Base-by-base conservation (phyloP, 176 grass and related monocot species). In the Neostapfia colusana region DNA sequence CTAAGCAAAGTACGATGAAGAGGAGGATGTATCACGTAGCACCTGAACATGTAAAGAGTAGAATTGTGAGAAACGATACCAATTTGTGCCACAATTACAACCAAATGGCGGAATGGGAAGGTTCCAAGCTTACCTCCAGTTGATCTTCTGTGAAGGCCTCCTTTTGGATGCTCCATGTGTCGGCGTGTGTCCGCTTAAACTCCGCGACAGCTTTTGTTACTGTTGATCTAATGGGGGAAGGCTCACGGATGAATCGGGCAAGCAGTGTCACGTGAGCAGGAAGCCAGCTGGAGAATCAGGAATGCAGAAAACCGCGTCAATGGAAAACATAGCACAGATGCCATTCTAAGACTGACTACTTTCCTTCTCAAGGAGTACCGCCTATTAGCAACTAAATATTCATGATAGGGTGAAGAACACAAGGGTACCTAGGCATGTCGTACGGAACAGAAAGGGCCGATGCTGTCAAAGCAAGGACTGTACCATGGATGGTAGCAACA, bases 121-220 rank as follows among this genome's bases (percentile, higher is more conserved):
- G 26, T 38, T 61, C 54, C 13, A 18, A 48, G 65, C 81, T 91
- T 94, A 72, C 95, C 95, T 98, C 91, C 26, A 98, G 45, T 75
- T 98, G 82, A 35, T 94, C 95, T 76, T 98, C 95, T 12, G 87
- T 92, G 77, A 98, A 94, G 8, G 87, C 78, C 10, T 90, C 91
- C 85, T 94, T 92, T 63, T 98, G 95, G 67, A 94, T 89, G 82
- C 75, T 92, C 95, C 95, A 98, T 43, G 91, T 94, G 64, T 98
- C 95, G 10, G 95, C 95, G 34, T 98, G 95, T 2, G 95, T 98
- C 26, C 95, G 87, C 77, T 88, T 86, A 58, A 98, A 98, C 60
- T 98, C 95, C 6, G 95, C 95, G 7, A 98, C 91, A 11, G 95
- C 91, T 88, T 98, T 98, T 24, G 91, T 92, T 42, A 98, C 89